Evolutionary conservation across 331 rosid species (phyloP), one percentile per base, ranked within the genome.

Genomic region (Dryas integrifolia): DNA sequence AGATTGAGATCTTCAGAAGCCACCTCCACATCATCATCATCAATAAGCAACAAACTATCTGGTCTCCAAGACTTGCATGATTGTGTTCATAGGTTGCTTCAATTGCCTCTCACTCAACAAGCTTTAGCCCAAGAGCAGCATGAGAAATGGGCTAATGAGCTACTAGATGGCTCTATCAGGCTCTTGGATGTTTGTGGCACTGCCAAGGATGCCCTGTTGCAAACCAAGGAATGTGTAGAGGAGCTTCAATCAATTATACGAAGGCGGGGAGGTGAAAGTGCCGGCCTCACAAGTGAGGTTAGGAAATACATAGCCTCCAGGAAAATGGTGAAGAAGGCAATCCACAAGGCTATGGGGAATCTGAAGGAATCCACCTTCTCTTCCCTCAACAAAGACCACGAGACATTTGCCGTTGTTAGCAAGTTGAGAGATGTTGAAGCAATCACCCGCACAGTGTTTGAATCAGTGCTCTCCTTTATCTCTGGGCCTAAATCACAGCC

Each of bases 291-390:
- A 3, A 61, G 66, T 38, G 86, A 81, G 82, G 62, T 71, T 21
- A 78, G 18, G 35, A 82, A 82, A 73, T 92, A 82, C 71, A 72
- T 84, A 64, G 68, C 66, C 41, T 60, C 80, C 6, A 87, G 91
- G 81, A 91, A 83, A 81, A 51, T 65, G 45, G 75, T 80, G 69
- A 85, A 84, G n/a, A 89, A 85, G 72, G 60, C 81, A 57, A 71
- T 84, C 13, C 72, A 35, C 15, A 89, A 77, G 86, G 79, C 82
- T 73, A 53, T 55, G 35, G 2, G 39, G 26, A 6, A 55, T 56
- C 13, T 51, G 12, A 73, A 48, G 75, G 51, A 3, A 40, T 56
- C 65, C 75, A 41, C 55, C 3, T 40, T 55, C 60, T 9, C 43
- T 72, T 62, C n/a, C 9, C 40, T 76, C 3, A 65, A 47, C 67